Conservation (phyloP, 257 asterid genomes). For the Schizonepeta tenuifolia region DNA sequence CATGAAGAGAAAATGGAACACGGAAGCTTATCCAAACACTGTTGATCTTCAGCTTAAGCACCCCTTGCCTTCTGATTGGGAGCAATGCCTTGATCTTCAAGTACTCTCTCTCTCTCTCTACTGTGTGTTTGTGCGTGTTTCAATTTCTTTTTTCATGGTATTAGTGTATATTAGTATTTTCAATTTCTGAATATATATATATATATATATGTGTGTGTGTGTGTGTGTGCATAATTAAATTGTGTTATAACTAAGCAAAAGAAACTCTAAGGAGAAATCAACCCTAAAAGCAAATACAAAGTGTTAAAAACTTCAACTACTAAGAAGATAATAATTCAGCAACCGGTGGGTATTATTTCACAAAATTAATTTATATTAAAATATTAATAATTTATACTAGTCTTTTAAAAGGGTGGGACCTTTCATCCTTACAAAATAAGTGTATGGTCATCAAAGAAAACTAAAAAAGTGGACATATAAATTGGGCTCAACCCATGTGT, state of each 20-base stretch:
- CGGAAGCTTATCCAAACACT: constrained; percentile 30
- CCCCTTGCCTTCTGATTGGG: constrained; percentile 70
- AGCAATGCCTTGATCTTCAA: constrained; percentile 72
- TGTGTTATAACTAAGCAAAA: too few species aligned
- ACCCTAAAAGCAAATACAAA: background rate
- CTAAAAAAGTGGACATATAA: background rate
- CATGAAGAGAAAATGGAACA: constrained; percentile 48
- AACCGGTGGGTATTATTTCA: background rate
- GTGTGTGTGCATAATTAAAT: too few species aligned
- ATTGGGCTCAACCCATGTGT: background rate
- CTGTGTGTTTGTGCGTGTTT: background rate
- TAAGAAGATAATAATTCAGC: background rate
- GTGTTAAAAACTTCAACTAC: too few species aligned
- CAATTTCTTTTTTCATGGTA: background rate
- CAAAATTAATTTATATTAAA: too few species aligned
- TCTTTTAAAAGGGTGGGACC: background rate
- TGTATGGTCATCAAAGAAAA: background rate
- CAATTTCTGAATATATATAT: too few species aligned
- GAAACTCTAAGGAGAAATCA: background rate
- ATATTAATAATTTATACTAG: background rate
- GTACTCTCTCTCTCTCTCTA: constrained; percentile 25
- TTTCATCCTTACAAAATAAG: background rate
- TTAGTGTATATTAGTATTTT: too few species aligned
- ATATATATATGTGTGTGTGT: too few species aligned
- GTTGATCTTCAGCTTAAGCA: constrained; percentile 58